These are phyloP conservation scores for Phytopythium helicoides DNA, from an alignment of 352 stramenopile genomes.

Conservation along the genomic window DNA sequence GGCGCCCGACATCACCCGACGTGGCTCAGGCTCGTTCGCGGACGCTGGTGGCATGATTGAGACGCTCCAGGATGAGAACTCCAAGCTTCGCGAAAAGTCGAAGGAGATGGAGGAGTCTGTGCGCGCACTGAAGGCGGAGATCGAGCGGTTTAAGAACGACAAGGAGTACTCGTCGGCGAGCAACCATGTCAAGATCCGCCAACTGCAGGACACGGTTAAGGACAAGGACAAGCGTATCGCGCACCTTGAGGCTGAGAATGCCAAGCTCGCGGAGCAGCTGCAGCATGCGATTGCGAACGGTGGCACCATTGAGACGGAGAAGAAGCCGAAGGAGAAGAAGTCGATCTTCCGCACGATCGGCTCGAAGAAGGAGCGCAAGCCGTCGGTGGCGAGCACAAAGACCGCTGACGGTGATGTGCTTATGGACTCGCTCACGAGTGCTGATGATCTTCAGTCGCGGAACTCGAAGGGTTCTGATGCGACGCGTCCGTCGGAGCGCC, in stretches of 20 bases:
- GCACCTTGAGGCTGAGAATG: constrained; percentile 68
- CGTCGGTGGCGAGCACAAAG: constrained; percentile 25
- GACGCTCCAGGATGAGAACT: constrained; percentile 76
- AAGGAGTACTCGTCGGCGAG: constrained; percentile 74
- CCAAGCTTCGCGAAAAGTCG: constrained; percentile 75
- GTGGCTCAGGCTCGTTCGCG: constrained; percentile 20
- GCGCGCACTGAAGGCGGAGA: constrained; percentile 61
- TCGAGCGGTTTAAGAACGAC: constrained; percentile 74
- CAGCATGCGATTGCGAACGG: constrained; percentile 34
- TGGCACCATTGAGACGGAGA: constrained; percentile 38
- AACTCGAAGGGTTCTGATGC: constrained; percentile 39
- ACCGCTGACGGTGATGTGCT: constrained; percentile 23
- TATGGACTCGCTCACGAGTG: constrained; percentile 75
- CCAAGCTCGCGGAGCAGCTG: constrained; percentile 69
- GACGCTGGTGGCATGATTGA: constrained; percentile 85
- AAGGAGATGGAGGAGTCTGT: constrained; percentile 65
- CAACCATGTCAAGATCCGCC: constrained; percentile 73
- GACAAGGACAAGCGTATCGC: constrained; percentile 78
- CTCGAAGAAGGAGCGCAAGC: constrained; percentile 78
- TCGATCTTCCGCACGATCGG: constrained; percentile 84
- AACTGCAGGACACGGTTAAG: constrained; percentile 65
- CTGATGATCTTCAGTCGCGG: constrained; percentile 57
- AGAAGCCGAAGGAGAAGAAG: constrained; percentile 61
- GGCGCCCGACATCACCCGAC: constrained; percentile 11
- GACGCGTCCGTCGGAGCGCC: constrained; percentile 42